Conservation (phyloP, 164 flowering plant genomes). For the Tinospora cordifolia region DNA sequence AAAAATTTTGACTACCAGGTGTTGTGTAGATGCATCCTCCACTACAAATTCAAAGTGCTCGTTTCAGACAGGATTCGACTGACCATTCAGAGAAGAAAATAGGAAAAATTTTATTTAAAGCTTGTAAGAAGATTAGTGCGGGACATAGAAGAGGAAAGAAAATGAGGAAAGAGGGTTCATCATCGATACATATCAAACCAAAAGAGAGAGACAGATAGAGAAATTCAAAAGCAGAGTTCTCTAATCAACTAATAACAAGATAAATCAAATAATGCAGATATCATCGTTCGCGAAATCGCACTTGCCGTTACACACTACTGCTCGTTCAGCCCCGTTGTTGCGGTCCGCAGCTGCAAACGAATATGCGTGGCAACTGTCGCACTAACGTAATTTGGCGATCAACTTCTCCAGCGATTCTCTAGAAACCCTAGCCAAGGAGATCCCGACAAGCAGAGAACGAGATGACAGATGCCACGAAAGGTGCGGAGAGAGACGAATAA, state of each 20-base stretch:
- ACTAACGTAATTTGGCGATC: too few species aligned
- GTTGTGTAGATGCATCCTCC: slow-evolving; percentile 87
- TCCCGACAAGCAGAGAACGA: not conserved
- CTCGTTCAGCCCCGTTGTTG: too few species aligned
- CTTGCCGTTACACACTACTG: too few species aligned
- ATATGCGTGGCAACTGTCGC: too few species aligned
- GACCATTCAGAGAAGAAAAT: slow-evolving; percentile 61
- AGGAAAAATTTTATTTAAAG: not conserved
- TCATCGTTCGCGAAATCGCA: too few species aligned
- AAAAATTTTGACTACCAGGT: slow-evolving; percentile 66
- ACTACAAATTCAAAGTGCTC: slow-evolving; percentile 83
- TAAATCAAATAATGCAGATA: too few species aligned
- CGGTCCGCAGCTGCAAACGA: not conserved
- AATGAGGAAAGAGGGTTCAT: slow-evolving; percentile 15
- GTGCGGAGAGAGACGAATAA: slow-evolving; percentile 11
- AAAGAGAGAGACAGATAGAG: too few species aligned
- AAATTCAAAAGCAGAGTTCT: too few species aligned
- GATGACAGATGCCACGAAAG: too few species aligned
- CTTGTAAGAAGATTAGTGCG: slow-evolving; percentile 3
- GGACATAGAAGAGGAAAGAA: not conserved
- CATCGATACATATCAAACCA: too few species aligned
- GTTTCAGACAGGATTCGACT: slow-evolving; percentile 93
- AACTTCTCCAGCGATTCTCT: not conserved
- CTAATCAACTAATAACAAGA: too few species aligned
- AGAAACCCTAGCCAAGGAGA: not conserved